These are phyloP conservation scores for Secale cereale DNA, from an alignment of 176 grass and related monocot species.

Conservation along the genomic window DNA sequence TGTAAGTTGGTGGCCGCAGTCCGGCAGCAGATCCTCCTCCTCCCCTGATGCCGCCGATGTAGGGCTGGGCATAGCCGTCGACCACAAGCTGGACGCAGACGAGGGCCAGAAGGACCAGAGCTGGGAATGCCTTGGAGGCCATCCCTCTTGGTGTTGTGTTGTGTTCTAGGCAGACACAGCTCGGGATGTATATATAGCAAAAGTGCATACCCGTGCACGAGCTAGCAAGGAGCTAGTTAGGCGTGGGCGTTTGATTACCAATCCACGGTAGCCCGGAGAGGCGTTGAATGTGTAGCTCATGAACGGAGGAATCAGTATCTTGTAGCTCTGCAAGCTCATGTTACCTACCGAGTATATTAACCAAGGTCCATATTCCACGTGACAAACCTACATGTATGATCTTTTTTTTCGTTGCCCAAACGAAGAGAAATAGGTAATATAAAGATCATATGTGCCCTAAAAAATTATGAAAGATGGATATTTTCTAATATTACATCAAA, in stretches of 20 bases:
- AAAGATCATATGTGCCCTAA: too few species aligned
- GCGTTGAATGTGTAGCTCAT: background rate
- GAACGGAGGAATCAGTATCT: background rate
- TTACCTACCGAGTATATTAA: too few species aligned
- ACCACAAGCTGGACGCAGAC: background rate
- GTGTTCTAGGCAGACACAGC: background rate
- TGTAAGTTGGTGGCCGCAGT: background rate
- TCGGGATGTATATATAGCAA: background rate
- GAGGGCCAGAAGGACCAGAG: background rate
- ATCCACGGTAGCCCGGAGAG: background rate
- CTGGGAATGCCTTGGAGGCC: background rate
- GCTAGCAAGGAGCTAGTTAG: too few species aligned
- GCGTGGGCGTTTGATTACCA: too few species aligned
- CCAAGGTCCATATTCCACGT: too few species aligned
- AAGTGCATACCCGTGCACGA: background rate
- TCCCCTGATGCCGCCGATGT: background rate
- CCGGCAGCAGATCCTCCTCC: background rate
- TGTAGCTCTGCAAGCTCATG: background rate
- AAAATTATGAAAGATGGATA: too few species aligned
- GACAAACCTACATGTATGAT: too few species aligned
- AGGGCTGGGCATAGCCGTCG: background rate
- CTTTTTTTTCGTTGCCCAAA: too few species aligned
- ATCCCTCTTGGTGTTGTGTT: background rate
- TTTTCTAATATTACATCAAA: too few species aligned
- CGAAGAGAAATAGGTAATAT: too few species aligned